Evolutionary conservation across 345 rosid genomes (phyloP).

Genomic region (Populus simonii): DNA sequence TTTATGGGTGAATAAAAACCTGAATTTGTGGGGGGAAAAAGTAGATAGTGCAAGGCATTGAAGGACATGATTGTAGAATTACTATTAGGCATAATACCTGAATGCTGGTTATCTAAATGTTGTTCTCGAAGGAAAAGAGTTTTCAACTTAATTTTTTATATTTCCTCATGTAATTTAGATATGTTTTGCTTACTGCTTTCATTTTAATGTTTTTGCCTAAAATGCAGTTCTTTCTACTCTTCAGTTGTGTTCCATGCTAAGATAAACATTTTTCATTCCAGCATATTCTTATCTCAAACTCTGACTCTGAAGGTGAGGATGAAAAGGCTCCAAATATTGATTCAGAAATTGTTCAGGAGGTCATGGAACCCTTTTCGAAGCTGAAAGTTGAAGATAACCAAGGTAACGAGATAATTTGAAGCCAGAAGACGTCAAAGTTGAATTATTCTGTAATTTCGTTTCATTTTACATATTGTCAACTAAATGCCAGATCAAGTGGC

Average conservation of each 20-base stretch:
- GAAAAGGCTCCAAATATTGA: slow-evolving; percentile 12
- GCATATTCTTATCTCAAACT: slow-evolving; percentile 46
- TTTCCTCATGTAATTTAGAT: background rate
- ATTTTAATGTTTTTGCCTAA: background rate
- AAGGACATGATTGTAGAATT: background rate
- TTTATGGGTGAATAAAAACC: background rate
- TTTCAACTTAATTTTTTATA: background rate
- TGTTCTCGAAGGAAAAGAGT: background rate
- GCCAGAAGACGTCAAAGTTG: background rate
- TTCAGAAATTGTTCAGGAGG: slow-evolving; percentile 34
- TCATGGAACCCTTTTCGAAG: slow-evolving; percentile 49
- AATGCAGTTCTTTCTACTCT: background rate
- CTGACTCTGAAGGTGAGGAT: slow-evolving; percentile 60
- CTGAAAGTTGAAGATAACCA: slow-evolving; percentile 47
- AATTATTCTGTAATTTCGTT: background rate
- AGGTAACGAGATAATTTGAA: slow-evolving; percentile 29
- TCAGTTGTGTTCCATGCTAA: background rate
- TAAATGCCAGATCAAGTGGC: slow-evolving; percentile 32
- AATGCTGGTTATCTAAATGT: too few species aligned
- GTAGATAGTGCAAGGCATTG: background rate
- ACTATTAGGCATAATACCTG: background rate
- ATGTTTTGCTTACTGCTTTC: too few species aligned
- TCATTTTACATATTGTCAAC: background rate
- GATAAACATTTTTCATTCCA: slow-evolving; percentile 28
- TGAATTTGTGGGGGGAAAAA: background rate